phyloP scores from a whole-genome alignment of 2,329 filamentous ascomycete species.

The Elsinoe perseae region DNA sequence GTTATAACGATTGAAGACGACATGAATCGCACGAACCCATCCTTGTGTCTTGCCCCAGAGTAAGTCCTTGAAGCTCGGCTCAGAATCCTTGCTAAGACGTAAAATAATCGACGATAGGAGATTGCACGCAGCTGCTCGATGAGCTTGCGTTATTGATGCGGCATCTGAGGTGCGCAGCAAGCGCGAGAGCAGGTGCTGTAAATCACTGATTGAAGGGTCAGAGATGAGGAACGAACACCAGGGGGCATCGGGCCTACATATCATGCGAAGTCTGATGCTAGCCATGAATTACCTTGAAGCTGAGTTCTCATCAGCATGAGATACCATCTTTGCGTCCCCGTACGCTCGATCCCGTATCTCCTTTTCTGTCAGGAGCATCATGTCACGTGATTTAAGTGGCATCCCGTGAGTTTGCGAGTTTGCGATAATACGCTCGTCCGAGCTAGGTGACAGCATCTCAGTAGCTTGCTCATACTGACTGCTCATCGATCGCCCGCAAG shows the following conservation, averaged over 20 bases:
- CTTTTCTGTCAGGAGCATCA: neutral
- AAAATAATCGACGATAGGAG: constrained; percentile 37
- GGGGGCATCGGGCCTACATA: constrained; percentile 11
- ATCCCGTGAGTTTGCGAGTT: neutral
- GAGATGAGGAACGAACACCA: neutral
- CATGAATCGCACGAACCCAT: constrained; percentile 34
- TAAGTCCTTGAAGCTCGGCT: constrained; percentile 22
- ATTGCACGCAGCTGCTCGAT: constrained; percentile 42
- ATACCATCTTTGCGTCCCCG: neutral
- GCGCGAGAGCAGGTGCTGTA: constrained; percentile 4
- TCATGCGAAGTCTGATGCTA: neutral
- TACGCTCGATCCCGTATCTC: neutral
- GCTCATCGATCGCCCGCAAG: neutral
- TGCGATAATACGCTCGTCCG: neutral
- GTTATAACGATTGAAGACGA: constrained; percentile 38
- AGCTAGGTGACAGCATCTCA: neutral
- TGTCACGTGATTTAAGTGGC: constrained; percentile 1
- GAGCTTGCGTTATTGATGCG: constrained; percentile 26
- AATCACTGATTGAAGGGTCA: constrained; percentile 4
- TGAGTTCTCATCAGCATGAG: neutral
- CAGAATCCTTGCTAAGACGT: constrained; percentile 32
- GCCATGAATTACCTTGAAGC: constrained; percentile 10
- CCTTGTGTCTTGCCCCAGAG: constrained; percentile 30
- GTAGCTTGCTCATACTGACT: neutral
- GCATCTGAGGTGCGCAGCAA: constrained; percentile 3